phyloP scores from a whole-genome alignment of 2,329 filamentous ascomycete species.

The Aspergillus ochraceoroseus region DNA sequence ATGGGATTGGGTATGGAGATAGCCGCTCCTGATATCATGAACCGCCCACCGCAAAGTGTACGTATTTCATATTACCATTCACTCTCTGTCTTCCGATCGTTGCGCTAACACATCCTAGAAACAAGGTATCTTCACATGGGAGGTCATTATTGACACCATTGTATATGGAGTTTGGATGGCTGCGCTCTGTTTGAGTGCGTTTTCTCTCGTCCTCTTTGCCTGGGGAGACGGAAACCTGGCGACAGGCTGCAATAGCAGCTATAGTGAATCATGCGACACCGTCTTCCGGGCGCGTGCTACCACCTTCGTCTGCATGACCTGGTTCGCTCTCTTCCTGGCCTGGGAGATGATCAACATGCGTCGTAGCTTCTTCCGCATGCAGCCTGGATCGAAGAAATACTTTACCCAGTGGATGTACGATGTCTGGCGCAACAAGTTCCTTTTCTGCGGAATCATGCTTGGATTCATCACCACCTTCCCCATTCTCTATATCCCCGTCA shows the following conservation, averaged over 20 bases:
- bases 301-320: slow-evolving; percentile 68
- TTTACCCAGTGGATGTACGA: slow-evolving; percentile 63
- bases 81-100: too few species aligned
- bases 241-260: slow-evolving; percentile 56
- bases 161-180: slow-evolving; percentile 77
- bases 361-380: slow-evolving; percentile 69
- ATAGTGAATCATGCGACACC: slow-evolving; percentile 53
- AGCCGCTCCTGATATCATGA: slow-evolving; percentile 71
- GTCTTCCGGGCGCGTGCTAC: slow-evolving; percentile 69
- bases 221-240: slow-evolving; percentile 59
- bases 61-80: slow-evolving; percentile 5
- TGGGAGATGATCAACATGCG: slow-evolving; percentile 74
- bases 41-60: slow-evolving; percentile 65
- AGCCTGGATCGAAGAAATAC: slow-evolving; percentile 56
- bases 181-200: slow-evolving; percentile 59
- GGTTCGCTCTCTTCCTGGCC: slow-evolving; percentile 70
- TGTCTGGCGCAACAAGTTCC: slow-evolving; percentile 67
- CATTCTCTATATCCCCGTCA: slow-evolving; percentile 62
- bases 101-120: slow-evolving; percentile 35
- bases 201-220: slow-evolving; percentile 60
- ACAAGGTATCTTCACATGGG: slow-evolving; percentile 68
- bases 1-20: slow-evolving; percentile 80
- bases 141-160: slow-evolving; percentile 73
- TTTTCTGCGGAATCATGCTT: slow-evolving; percentile 60
- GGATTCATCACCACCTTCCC: slow-evolving; percentile 57